phyloP scores from a whole-genome alignment of 495 filamentous ascomycete genomes.

The Talaromyces proteolyticus region DNA sequence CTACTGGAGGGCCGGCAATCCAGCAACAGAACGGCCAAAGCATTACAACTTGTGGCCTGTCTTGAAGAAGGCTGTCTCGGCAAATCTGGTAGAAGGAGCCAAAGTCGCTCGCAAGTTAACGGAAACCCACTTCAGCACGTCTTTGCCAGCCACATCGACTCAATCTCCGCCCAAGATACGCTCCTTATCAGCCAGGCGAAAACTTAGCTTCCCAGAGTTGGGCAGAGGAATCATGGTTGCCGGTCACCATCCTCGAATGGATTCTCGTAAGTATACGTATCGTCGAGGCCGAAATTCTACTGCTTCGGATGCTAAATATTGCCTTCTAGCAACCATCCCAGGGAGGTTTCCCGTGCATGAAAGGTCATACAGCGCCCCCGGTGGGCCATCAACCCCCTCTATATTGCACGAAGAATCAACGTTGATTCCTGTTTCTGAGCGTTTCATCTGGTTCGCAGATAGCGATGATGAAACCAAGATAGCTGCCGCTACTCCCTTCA shows the following conservation, averaged over 20 bases:
- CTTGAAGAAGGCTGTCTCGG: constrained; percentile 2
- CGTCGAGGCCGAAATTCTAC: not conserved
- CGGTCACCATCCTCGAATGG: constrained; percentile 60
- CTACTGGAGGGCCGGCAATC: not conserved
- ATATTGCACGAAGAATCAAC: constrained; percentile 38
- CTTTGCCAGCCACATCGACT: not conserved
- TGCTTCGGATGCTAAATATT: constrained; percentile 22
- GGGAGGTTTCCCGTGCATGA: constrained; percentile 62
- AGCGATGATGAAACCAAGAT: not conserved
- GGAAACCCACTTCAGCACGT: not conserved
- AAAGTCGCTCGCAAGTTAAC: not conserved
- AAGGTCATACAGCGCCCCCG: constrained; percentile 60
- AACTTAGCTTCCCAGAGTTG: constrained; percentile 58
- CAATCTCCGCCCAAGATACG: not conserved
- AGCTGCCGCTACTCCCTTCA: constrained; percentile 36
- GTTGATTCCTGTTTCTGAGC: constrained; percentile 15
- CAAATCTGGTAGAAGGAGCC: not conserved
- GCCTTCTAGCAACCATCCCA: constrained; percentile 60
- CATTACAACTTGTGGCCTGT: constrained; percentile 6
- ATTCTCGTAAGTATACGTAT: constrained; percentile 58
- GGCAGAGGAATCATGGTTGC: constrained; percentile 54
- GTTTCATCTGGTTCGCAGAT: constrained; percentile 15
- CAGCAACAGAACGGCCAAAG: not conserved
- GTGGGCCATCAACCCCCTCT: constrained; percentile 11
- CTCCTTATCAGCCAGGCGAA: constrained; percentile 22